These are phyloP conservation scores for Tricholoma matsutake DNA, from an alignment of 768 basidiomycete genomes.

Conservation along the genomic window DNA sequence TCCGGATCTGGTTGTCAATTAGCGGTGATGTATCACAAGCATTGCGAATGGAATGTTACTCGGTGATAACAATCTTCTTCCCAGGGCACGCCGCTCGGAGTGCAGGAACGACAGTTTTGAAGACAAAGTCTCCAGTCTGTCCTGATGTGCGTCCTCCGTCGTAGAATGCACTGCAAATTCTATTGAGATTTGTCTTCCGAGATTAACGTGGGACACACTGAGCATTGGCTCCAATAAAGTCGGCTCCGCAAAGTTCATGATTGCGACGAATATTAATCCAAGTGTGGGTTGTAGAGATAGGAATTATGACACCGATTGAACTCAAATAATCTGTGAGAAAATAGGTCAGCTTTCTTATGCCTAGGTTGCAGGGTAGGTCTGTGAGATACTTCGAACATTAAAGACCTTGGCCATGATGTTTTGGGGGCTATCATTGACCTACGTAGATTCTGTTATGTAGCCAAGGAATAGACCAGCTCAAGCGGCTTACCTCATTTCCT, in stretches of 20 bases:
- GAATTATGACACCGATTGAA: conserved; percentile 31
- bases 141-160: conserved; percentile 29
- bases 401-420: conserved; percentile 36
- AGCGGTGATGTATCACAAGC: not conserved
- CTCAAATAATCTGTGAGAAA: conserved; percentile 26
- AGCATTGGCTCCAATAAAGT: conserved; percentile 39
- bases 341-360: not conserved
- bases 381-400: conserved; percentile 30
- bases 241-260: conserved; percentile 31
- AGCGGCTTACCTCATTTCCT: conserved; percentile 30
- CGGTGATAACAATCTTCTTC: conserved; percentile 34
- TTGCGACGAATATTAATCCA: conserved; percentile 34
- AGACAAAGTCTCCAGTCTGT: conserved; percentile 36
- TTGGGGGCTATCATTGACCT: conserved; percentile 25
- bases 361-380: not conserved
- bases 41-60: conserved; percentile 20
- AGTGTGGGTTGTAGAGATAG: conserved; percentile 36
- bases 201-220: conserved; percentile 23
- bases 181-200: not conserved
- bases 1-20: conserved; percentile 26
- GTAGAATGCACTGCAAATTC: conserved; percentile 30
- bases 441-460: not conserved
- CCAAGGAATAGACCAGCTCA: not conserved
- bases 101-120: conserved; percentile 36
- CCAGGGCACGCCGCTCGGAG: conserved; percentile 34